Conservation (phyloP, 2,329 filamentous ascomycete species). For the Aphanoascus verrucosus region DNA sequence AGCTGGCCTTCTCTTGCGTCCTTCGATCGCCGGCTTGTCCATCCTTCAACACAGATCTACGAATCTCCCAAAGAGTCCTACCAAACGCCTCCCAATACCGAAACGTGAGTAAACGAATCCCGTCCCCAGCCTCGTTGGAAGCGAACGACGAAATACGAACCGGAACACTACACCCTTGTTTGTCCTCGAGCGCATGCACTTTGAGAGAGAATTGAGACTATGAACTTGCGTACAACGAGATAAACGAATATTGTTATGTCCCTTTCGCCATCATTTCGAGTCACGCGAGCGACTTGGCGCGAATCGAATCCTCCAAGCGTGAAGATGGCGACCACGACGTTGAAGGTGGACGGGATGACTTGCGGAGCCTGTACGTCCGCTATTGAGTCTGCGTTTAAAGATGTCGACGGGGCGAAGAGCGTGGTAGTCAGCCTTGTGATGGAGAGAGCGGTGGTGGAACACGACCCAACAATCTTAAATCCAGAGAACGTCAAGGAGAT, state of each 20-base stretch:
- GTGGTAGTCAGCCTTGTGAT: constrained; percentile 91
- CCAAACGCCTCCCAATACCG: neutral
- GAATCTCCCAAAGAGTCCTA: neutral
- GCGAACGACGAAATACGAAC: constrained; percentile 3
- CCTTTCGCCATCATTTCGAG: neutral
- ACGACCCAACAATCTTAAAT: constrained; percentile 64
- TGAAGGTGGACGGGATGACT: constrained; percentile 76
- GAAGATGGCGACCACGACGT: constrained; percentile 71
- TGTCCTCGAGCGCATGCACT: neutral
- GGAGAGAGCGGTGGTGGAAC: constrained; percentile 88
- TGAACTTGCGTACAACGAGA: neutral
- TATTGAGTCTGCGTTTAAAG: constrained; percentile 84
- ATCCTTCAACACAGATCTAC: neutral
- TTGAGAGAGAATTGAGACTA: neutral
- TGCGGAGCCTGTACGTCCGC: constrained; percentile 93
- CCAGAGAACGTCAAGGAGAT: constrained; percentile 69
- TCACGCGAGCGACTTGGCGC: neutral
- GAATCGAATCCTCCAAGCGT: neutral
- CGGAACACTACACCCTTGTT: neutral
- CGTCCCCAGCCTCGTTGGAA: neutral
- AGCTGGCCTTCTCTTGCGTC: constrained; percentile 10
- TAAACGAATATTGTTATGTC: neutral
- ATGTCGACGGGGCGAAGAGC: constrained; percentile 66
- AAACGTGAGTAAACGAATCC: neutral
- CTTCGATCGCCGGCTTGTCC: neutral